Conservation (phyloP, 345 rosid genomes). For the Crucihimalaya himalaica region DNA sequence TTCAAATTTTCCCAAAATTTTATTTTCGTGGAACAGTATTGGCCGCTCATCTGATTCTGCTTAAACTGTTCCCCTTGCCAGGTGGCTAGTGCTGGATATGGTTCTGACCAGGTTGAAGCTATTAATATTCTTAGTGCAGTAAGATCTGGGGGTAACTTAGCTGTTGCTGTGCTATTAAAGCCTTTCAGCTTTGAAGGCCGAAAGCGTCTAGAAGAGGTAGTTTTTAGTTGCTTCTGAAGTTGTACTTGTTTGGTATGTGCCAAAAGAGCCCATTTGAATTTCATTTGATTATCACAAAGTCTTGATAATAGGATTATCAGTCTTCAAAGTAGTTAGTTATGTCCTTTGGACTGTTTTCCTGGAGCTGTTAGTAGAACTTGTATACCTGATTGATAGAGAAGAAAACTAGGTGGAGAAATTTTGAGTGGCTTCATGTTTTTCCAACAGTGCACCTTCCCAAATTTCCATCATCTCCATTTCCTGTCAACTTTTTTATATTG, state of each 20-base stretch:
- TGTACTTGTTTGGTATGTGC: background rate
- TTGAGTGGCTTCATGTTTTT: background rate
- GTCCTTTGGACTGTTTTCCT: background rate
- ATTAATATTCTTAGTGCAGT: constrained; percentile 61
- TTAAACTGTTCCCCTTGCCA: constrained; percentile 32
- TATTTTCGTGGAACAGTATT: background rate
- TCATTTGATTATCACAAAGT: background rate
- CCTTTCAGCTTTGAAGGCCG: constrained; percentile 97
- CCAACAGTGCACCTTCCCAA: background rate
- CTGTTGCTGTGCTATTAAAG: constrained; percentile 66
- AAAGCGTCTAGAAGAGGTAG: constrained; percentile 83
- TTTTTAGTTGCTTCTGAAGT: background rate
- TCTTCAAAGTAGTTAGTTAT: background rate
- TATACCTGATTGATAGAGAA: constrained; percentile 4
- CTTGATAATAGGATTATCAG: background rate
- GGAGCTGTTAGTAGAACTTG: background rate
- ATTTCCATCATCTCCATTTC: background rate
- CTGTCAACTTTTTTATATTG: background rate
- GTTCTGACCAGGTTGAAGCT: constrained; percentile 60
- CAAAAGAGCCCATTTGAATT: background rate
- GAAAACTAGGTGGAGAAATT: background rate
- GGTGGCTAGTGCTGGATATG: constrained; percentile 88
- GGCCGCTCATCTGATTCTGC: constrained; percentile 22
- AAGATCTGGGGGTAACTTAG: constrained; percentile 58
- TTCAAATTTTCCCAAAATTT: background rate